A percentile compares a stretch with the other conserved stretches of the same genome.
phyloP scores from a whole-genome alignment of 495 filamentous ascomycete species.

The Cladorrhinum samala region DNA sequence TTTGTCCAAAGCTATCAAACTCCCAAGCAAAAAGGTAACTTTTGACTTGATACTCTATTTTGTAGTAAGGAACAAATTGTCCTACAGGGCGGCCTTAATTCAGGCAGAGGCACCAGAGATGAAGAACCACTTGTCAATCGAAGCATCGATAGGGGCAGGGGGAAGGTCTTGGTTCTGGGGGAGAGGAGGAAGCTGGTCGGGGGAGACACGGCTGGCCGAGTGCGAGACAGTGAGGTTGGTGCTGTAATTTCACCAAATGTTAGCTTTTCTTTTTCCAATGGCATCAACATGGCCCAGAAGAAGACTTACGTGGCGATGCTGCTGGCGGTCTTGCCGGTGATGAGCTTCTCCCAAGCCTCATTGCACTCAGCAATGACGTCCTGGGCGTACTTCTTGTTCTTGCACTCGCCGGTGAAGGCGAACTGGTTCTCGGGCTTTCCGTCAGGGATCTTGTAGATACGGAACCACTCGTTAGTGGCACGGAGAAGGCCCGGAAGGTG shows the following conservation, averaged over 20 bases:
- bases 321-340: slow-evolving; percentile 78
- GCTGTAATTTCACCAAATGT: slow-evolving; percentile 34
- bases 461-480: slow-evolving; percentile 99
- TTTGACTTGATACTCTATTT: no score
- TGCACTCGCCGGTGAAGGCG: slow-evolving; percentile 99
- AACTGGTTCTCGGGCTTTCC: slow-evolving; percentile 99
- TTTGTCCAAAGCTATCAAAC: no score
- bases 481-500: slow-evolving; percentile 94
- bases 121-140: slow-evolving; percentile 99
- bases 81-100: background rate
- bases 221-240: slow-evolving; percentile 70
- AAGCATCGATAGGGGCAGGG: slow-evolving; percentile 87
- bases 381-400: slow-evolving; percentile 98
- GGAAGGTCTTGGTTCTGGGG: slow-evolving; percentile 68
- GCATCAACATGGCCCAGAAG: background rate
- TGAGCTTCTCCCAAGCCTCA: slow-evolving; percentile 94
- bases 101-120: slow-evolving; percentile 96
- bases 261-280: background rate
- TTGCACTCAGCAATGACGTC: slow-evolving; percentile 92
- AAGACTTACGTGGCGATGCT: slow-evolving; percentile 72
- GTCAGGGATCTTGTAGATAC: slow-evolving; percentile 99
- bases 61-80: background rate
- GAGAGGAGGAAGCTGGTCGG: slow-evolving; percentile 60
- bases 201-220: slow-evolving; percentile 60
- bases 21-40: no score